Evolutionary conservation across 148 eudicot species (phyloP).

Genomic region (Amaranthus hypochondriacus): DNA sequence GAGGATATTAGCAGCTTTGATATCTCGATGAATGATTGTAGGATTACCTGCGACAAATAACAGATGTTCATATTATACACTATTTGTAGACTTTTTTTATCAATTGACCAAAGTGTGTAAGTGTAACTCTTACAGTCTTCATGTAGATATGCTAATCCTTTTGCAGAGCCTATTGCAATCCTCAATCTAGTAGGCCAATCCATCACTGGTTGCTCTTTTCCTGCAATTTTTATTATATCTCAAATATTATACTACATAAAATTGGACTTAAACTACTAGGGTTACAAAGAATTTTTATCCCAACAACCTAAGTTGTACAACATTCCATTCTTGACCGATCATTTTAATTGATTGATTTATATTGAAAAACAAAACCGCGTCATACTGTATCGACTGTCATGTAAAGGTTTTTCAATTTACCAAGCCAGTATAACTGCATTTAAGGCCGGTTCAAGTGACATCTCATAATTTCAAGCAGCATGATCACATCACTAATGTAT

Average conservation of each 20-base stretch:
- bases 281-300: too few species aligned
- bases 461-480: too few species aligned
- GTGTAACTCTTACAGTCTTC: slow-evolving; percentile 42
- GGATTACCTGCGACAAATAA: slow-evolving; percentile 39
- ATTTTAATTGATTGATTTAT: too few species aligned
- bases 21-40: slow-evolving; percentile 50
- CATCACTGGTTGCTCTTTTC: slow-evolving; percentile 37
- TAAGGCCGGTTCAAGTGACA: too few species aligned
- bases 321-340: too few species aligned
- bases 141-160: slow-evolving; percentile 55
- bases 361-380: too few species aligned
- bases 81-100: neutral
- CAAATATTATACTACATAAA: neutral
- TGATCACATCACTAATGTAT: too few species aligned
- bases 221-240: slow-evolving; percentile 16
- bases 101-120: neutral
- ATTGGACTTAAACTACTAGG: too few species aligned
- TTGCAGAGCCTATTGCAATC: slow-evolving; percentile 49
- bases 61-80: neutral
- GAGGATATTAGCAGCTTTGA: slow-evolving; percentile 53
- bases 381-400: too few species aligned
- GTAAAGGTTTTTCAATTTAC: too few species aligned
- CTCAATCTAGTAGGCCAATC: slow-evolving; percentile 44
- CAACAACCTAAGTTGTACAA: too few species aligned
- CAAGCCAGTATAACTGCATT: too few species aligned